Base-by-base conservation (phyloP, 345 rosid species). In the Salix koriyanagi region DNA sequence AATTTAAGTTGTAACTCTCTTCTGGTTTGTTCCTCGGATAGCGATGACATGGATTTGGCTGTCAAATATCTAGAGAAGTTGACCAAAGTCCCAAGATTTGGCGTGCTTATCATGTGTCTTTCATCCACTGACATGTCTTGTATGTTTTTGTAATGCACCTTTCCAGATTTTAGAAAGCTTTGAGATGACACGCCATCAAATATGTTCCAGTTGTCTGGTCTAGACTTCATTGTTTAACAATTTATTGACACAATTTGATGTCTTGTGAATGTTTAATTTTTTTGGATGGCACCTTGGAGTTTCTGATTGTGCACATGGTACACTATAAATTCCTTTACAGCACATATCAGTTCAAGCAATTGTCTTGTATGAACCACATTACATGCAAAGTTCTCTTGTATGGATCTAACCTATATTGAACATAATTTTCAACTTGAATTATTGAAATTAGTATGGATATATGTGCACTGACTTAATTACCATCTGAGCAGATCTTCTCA, bases 21-120 rank as follows among this genome's bases (percentile, higher is more conserved):
- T 11, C 15, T 36, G 7, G 23, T 70, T 83, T 67, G 16, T 72
- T 62, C 50, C 65, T 69, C 75, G 83, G 72, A 73, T 89, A 96
- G 98, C 60, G 92, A 87, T 61, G 97, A 91, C 14, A 78, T 79
- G 82, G 93, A 87, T 83, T 76, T 96, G 80, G 93, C 96, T 48
- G 86, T 91, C 75, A 85, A 86, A 73, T 93, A 90, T 83, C 74
- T 96, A 19, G 91, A 90, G 65, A 86, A 86, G 79, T 85, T 96
- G 70, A 84, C 91, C 39, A 89, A 88, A 81, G 96, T 96, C 81
- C 96, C 98, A 62, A 95, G 99, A 88, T 96, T 96, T 72, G 44
- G 11, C 2, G n/a, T n/a, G n/a, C n/a, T n/a, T n/a, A n/a, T n/a
- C n/a, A n/a, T n/a, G n/a, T n/a, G n/a, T n/a, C n/a, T n/a, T n/a